Conservation (phyloP, 192 early-diverging fungal species). For the Podila epigama region DNA sequence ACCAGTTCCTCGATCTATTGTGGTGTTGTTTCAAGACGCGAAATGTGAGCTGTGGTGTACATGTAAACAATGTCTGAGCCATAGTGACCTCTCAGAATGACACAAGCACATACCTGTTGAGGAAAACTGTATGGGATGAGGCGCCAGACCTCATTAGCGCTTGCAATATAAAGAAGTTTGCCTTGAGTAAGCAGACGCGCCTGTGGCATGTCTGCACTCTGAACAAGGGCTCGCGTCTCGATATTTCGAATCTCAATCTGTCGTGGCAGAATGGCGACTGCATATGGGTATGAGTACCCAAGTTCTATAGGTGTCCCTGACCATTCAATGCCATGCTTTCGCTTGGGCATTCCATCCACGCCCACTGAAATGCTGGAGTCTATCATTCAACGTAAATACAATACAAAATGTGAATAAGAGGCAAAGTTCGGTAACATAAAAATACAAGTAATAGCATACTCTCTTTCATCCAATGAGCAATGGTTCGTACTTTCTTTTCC, state of each 20-base stretch:
- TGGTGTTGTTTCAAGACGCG: conserved; percentile 18
- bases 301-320: conserved; percentile 66
- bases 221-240: conserved; percentile 82
- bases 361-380: conserved; percentile 67
- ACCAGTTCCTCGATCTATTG: conserved; percentile 77
- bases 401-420: no score
- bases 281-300: conserved; percentile 74
- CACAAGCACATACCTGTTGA: conserved; percentile 47
- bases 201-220: conserved; percentile 75
- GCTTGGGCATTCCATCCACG: conserved; percentile 62
- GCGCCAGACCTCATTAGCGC: conserved; percentile 73
- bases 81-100: background rate
- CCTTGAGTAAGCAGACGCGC: conserved; percentile 72
- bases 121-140: conserved; percentile 68
- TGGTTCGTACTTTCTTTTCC: conserved; percentile 68
- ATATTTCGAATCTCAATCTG: conserved; percentile 90
- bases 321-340: conserved; percentile 69
- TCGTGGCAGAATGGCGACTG: conserved; percentile 69
- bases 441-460: no score
- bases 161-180: conserved; percentile 77
- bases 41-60: background rate
- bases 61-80: background rate
- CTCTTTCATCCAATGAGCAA: no score
- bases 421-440: no score
- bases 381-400: no score